phyloP scores from a whole-genome alignment of 169 alveolate genomes.

The Theileria orientalis region DNA sequence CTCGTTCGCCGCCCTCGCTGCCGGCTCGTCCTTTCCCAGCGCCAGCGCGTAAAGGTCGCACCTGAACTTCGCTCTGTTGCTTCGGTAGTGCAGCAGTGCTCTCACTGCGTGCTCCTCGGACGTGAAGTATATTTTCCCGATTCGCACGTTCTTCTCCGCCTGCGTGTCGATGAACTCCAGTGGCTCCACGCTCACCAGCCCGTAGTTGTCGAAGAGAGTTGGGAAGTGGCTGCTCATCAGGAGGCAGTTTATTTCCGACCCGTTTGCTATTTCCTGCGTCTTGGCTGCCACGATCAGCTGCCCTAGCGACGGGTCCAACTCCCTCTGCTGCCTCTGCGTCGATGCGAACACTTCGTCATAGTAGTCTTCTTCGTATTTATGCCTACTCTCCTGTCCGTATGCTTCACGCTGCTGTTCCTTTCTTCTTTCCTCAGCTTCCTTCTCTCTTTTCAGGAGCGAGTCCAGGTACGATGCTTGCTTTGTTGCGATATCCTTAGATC shows the following conservation, averaged over 20 bases:
- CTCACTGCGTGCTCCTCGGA: constrained; percentile 59
- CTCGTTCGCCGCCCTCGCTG: neutral
- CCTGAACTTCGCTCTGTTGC: constrained; percentile 36
- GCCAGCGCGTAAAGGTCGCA: constrained; percentile 63
- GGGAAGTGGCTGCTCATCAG: constrained; percentile 60
- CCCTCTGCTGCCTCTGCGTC: neutral
- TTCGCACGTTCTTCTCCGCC: constrained; percentile 45
- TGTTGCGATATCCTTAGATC: constrained; percentile 42
- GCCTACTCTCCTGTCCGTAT: neutral
- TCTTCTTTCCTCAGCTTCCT: constrained; percentile 35
- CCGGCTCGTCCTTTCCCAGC: constrained; percentile 25
- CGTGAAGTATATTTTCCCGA: constrained; percentile 40
- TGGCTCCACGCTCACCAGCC: constrained; percentile 55
- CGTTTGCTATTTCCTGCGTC: constrained; percentile 60
- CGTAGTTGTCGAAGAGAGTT: constrained; percentile 34
- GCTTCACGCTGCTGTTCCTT: neutral
- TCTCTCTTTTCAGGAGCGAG: constrained; percentile 47
- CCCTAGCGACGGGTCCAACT: constrained; percentile 15
- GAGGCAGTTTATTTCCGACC: constrained; percentile 54
- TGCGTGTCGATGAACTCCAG: constrained; percentile 28
- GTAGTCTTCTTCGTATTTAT: neutral
- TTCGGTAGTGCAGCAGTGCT: constrained; percentile 62
- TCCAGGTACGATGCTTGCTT: constrained; percentile 57
- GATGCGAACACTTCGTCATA: constrained; percentile 30
- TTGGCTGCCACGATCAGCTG: constrained; percentile 51